A percentile compares a stretch with the other conserved stretches of the same genome.
Conservation (phyloP, 495 filamentous ascomycete species). For the Hypoxylon rickii region DNA sequence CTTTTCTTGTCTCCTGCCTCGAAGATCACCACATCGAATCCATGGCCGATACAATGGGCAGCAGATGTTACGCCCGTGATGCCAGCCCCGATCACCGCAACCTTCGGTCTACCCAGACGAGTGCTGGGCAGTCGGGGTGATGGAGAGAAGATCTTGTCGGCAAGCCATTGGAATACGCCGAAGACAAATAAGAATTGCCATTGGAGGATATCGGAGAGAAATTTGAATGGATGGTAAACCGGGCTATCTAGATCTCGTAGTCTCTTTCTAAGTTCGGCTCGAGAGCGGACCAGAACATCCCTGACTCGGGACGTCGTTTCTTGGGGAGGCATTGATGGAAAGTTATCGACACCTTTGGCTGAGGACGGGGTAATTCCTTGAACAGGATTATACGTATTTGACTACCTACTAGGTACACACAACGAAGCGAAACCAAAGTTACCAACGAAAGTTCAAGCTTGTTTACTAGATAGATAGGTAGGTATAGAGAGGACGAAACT, state of each 20-base stretch:
- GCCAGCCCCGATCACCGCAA: conserved; percentile 84
- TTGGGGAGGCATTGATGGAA: conserved; percentile 6
- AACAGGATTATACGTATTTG: background rate
- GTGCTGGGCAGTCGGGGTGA: conserved; percentile 64
- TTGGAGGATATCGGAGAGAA: conserved; percentile 70
- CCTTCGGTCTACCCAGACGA: conserved; percentile 60
- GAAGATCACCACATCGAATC: conserved; percentile 80
- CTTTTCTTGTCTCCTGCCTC: conserved; percentile 66
- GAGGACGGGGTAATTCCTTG: background rate
- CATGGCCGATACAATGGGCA: conserved; percentile 84
- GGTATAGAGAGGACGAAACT: no score
- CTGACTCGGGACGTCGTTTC: background rate
- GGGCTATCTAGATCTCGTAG: conserved; percentile 32
- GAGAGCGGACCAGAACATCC: background rate
- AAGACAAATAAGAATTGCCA: conserved; percentile 37
- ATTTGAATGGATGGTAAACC: conserved; percentile 53
- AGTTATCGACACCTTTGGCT: no score
- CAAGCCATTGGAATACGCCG: conserved; percentile 63
- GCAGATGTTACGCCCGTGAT: conserved; percentile 82
- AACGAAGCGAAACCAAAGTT: background rate
- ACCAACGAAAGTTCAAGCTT: background rate
- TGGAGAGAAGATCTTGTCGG: conserved; percentile 70
- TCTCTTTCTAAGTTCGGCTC: conserved; percentile 1
- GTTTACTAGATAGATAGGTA: background rate
- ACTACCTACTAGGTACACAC: no score